A percentile compares a stretch with the other conserved stretches of the same genome.
These are phyloP conservation scores for Hemisphaericaspora xylanilytica DNA, from an alignment of 1,139 yeast species.

Conservation along the genomic window DNA sequence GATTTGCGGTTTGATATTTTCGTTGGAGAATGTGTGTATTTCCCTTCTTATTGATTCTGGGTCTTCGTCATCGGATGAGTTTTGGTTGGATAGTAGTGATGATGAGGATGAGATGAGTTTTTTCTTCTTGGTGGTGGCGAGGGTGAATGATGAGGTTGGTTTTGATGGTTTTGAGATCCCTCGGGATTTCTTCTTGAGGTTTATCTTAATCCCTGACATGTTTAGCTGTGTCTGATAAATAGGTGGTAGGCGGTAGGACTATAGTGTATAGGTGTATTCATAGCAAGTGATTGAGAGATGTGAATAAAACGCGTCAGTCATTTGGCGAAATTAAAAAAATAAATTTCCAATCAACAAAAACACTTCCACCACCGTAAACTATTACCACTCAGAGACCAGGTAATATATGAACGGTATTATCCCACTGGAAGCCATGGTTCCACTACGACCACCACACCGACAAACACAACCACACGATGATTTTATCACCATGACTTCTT, in stretches of 20 bases:
- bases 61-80: constrained; percentile 5
- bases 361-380: no score
- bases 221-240: not conserved
- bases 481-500: not conserved
- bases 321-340: no score
- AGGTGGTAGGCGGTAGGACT: not conserved
- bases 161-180: constrained; percentile 12
- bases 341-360: no score
- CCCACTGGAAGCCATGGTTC: constrained; percentile 10
- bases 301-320: constrained; percentile 1
- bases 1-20: not conserved
- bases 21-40: constrained; percentile 1
- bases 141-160: constrained; percentile 5
- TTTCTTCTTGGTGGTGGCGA: constrained; percentile 1
- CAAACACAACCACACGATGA: not conserved
- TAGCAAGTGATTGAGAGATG: no score
- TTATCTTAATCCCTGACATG: constrained; percentile 29
- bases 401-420: constrained; percentile 3
- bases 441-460: not conserved
- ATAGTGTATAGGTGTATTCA: no score
- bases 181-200: constrained; percentile 17
- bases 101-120: constrained; percentile 1
- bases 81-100: constrained; percentile 9
- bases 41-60: not conserved
- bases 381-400: no score